Evolutionary conservation across 495 filamentous ascomycete genomes (phyloP), one percentile per base, ranked within the genome.

Genomic region (Venustampulla echinocandica): DNA sequence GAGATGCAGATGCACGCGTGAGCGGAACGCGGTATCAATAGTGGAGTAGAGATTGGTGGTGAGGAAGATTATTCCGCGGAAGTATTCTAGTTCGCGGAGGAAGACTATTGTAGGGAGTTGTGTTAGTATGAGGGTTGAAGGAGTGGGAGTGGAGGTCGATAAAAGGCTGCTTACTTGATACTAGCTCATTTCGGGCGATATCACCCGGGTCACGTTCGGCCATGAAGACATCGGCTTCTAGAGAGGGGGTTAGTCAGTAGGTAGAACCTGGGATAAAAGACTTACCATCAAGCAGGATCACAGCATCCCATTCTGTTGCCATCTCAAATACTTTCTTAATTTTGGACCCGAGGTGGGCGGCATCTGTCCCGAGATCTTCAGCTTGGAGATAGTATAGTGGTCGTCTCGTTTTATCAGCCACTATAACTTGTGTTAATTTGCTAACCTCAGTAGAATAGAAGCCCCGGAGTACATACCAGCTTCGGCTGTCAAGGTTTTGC

Each of bases 21-120:
- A 62, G 0, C 39, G 46, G 15, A 64, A 61, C 3, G 61, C 61
- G 15, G 45, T 40, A 42, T 62, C 57, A 32, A 62, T 61, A 27
- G 34, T 41, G n/a, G 24, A 23, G 41, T 44, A 34, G 9, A 58
- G 63, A 41, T 74, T 73, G 15, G 71, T 74, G 10, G 69, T 74
- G n/a, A 74, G 42, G 55, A 74, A 74, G 28, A 73, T 61, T 46
- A 72, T 72, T 15, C 71, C 70, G 3, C 60, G 59, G 49, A 70
- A 79, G 55, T 78, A 78, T 59, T 81, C 75, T 2, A 80, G 63
- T 60, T 70, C 68, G 14, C 72, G 65, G 17, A 76, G 62, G 42
- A 77, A 77, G 30, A 74, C n/a, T n/a, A n/a, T n/a, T n/a, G n/a
- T n/a, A n/a, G n/a, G n/a, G n/a, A n/a, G n/a, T n/a, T n/a, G n/a